These are phyloP conservation scores for Astragalus glycyphyllos DNA, from an alignment of 306 rosid species.

Conservation along the genomic window DNA sequence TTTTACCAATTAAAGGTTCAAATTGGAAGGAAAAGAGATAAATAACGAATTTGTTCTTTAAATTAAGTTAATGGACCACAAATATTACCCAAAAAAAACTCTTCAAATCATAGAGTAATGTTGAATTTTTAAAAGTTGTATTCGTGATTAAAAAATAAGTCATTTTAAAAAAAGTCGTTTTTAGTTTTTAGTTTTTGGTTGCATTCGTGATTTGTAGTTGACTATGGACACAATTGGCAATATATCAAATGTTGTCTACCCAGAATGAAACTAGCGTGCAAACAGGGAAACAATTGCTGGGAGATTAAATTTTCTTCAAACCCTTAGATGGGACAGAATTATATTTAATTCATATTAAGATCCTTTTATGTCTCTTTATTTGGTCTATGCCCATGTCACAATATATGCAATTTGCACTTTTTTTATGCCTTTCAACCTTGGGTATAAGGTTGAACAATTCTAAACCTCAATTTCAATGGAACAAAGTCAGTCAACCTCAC, in stretches of 20 bases:
- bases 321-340: slow-evolving; percentile 25
- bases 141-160: too few relatives aligned
- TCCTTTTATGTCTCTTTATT: slow-evolving; percentile 34
- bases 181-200: not conserved
- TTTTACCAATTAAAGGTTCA: too few relatives aligned
- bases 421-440: not conserved
- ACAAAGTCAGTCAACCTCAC: slow-evolving; percentile 44
- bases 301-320: slow-evolving; percentile 23
- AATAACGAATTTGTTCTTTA: too few relatives aligned
- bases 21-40: too few relatives aligned
- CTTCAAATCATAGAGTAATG: too few relatives aligned
- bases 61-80: too few relatives aligned
- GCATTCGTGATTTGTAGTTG: slow-evolving; percentile 36
- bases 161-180: not conserved
- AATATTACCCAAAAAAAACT: too few relatives aligned
- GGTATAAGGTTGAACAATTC: slow-evolving; percentile 42
- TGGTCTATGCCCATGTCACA: slow-evolving; percentile 20
- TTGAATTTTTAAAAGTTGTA: too few relatives aligned
- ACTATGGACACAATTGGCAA: slow-evolving; percentile 32
- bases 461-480: slow-evolving; percentile 39
- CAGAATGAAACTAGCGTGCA: slow-evolving; percentile 35
- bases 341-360: slow-evolving; percentile 31
- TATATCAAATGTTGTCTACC: slow-evolving; percentile 39
- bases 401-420: slow-evolving; percentile 27
- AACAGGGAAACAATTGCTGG: slow-evolving; percentile 29